phyloP scores from a whole-genome alignment of 2,329 filamentous ascomycete genomes.

The Tricladium varicosporioides region DNA sequence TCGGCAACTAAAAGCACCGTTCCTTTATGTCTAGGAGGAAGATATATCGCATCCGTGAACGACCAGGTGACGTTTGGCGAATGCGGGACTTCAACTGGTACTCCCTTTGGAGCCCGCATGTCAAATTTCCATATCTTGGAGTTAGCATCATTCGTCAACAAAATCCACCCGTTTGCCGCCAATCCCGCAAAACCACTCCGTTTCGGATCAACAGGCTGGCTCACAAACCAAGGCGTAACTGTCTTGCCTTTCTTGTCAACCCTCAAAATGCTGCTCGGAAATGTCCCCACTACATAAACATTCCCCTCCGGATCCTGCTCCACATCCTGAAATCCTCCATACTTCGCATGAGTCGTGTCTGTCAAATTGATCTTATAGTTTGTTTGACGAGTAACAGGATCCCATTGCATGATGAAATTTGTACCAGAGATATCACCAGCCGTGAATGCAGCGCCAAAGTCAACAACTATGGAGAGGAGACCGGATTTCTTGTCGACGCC shows the following conservation, averaged over 20 bases:
- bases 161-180: conserved; percentile 5
- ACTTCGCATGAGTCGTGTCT: conserved; percentile 7
- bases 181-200: not conserved
- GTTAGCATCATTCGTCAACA: conserved; percentile 1
- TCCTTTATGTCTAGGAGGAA: conserved; percentile 10
- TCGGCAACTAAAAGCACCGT: conserved; percentile 9
- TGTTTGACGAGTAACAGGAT: not conserved
- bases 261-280: conserved; percentile 10
- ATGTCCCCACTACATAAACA: conserved; percentile 12
- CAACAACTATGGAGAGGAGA: conserved; percentile 10
- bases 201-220: not conserved
- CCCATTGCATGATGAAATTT: conserved; percentile 14
- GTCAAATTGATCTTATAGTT: conserved; percentile 12
- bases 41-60: conserved; percentile 6
- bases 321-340: conserved; percentile 12
- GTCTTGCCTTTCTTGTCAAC: conserved; percentile 2
- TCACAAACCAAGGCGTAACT: conserved; percentile 8
- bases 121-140: conserved; percentile 3
- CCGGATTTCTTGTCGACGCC: conserved; percentile 8
- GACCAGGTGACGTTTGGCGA: no score
- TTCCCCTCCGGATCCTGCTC: conserved; percentile 14
- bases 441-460: conserved; percentile 4
- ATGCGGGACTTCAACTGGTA: not conserved
- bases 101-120: conserved; percentile 1
- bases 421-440: conserved; percentile 11